Conservation (phyloP, 2,329 filamentous ascomycete species). For the Monilinia aucupariae region DNA sequence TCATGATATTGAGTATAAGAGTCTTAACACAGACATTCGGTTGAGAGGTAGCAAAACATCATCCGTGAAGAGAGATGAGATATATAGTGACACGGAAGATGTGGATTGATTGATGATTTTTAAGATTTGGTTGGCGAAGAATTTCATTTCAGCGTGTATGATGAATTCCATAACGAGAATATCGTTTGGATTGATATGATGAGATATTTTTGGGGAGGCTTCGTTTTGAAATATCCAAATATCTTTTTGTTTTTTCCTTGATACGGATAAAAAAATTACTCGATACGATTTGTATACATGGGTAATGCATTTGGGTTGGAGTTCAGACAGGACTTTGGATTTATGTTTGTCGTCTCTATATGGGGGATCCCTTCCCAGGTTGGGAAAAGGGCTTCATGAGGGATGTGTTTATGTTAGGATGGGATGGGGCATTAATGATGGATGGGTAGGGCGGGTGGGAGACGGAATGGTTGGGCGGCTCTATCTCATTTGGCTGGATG, state of each 20-base stretch:
- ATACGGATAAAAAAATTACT: conserved; percentile 12
- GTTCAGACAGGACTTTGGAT: conserved; percentile 7
- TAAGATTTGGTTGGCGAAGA: conserved; percentile 12
- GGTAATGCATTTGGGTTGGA: conserved; percentile 12
- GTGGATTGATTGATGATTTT: conserved; percentile 12
- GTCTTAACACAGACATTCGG: conserved; percentile 56
- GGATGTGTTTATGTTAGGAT: conserved; percentile 2
- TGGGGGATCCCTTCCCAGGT: not conserved
- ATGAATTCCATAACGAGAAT: conserved; percentile 9
- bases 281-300: conserved; percentile 13
- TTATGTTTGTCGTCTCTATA: conserved; percentile 1
- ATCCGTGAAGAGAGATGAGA: not conserved
- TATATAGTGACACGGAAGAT: conserved; percentile 6
- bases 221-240: not conserved
- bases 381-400: not conserved
- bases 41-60: conserved; percentile 18
- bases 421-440: conserved; percentile 8
- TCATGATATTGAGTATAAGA: conserved; percentile 94
- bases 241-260: not conserved
- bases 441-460: not conserved
- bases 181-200: conserved; percentile 13
- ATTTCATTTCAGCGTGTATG: conserved; percentile 16
- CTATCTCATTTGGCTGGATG: not conserved
- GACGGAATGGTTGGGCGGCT: not conserved
- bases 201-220: not conserved